Percentiles rank a stretch among this genome's conserved stretches.
phyloP scores from a whole-genome alignment of 768 basidiomycete species.

The Phylloporus sp. region DNA sequence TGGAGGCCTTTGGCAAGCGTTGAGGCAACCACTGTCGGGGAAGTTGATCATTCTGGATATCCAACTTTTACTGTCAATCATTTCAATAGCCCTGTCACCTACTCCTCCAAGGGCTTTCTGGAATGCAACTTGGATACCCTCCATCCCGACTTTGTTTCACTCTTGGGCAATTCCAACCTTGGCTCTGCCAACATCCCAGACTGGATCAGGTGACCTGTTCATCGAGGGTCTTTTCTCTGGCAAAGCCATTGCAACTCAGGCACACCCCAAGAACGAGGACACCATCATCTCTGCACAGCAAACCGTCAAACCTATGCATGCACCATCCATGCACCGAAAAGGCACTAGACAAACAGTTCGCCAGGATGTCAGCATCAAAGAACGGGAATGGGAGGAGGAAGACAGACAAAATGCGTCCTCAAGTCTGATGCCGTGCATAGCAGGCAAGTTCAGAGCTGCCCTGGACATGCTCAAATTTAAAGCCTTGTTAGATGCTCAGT shows the following conservation, averaged over 20 bases:
- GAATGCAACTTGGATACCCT: too few species aligned
- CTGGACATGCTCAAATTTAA: constrained; percentile 83
- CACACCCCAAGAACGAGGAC: constrained; percentile 88
- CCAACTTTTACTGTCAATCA: constrained; percentile 91
- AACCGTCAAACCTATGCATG: constrained; percentile 89
- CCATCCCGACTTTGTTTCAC: constrained; percentile 88
- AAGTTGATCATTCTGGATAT: constrained; percentile 69
- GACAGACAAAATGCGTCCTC: constrained; percentile 32
- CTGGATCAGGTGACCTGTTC: constrained; percentile 85
- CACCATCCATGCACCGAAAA: constrained; percentile 85
- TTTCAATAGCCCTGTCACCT: too few species aligned
- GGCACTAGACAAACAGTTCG: constrained; percentile 46
- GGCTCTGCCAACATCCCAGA: constrained; percentile 47
- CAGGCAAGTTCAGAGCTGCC: constrained; percentile 84
- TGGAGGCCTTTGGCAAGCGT: constrained; percentile 89
- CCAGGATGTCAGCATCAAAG: constrained; percentile 22
- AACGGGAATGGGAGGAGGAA: constrained; percentile 51
- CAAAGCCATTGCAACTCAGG: constrained; percentile 88
- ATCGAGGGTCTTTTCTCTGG: constrained; percentile 84
- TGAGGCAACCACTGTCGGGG: constrained; percentile 89
- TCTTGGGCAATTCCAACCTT: constrained; percentile 62
- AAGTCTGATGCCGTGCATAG: constrained; percentile 60
- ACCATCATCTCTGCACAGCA: constrained; percentile 95
- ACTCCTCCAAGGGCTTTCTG: too few species aligned
- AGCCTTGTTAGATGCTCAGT: constrained; percentile 83